Percentiles rank a stretch among this genome's conserved stretches.
Evolutionary conservation across 371 early-diverging fungal species (phyloP).

Genomic region (Apophysomyces elegans): DNA sequence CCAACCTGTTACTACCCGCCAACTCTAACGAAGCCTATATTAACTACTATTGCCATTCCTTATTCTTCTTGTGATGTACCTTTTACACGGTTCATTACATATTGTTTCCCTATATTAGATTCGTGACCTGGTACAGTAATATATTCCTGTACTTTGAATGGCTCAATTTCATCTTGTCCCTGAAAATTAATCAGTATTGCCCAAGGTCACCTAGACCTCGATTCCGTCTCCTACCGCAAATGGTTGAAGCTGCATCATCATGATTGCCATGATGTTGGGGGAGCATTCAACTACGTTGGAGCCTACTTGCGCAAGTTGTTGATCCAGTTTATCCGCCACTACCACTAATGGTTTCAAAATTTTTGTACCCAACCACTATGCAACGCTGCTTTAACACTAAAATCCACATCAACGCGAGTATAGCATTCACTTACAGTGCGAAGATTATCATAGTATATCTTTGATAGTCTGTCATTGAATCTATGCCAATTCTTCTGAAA

Average conservation of each 20-base stretch:
- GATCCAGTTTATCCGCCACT: conserved; percentile 14
- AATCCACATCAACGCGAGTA: background rate
- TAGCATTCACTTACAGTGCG: conserved; percentile 9
- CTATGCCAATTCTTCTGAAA: conserved; percentile 22
- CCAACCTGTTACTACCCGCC: conserved; percentile 11
- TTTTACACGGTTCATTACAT: conserved; percentile 18
- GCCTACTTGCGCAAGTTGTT: conserved; percentile 17
- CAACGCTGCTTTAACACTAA: background rate
- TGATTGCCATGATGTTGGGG: conserved; percentile 15
- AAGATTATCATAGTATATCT: conserved; percentile 21
- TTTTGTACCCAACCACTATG: conserved; percentile 18
- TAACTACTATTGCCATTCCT: background rate
- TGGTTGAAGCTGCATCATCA: conserved; percentile 14
- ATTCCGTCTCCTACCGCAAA: conserved; percentile 9
- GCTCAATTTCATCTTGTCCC: conserved; percentile 2
- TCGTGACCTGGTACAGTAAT: conserved; percentile 18
- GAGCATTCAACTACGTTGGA: conserved; percentile 21
- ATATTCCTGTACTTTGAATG: conserved; percentile 13
- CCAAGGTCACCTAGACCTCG: background rate
- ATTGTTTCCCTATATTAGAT: conserved; percentile 13
- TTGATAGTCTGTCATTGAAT: conserved; percentile 21
- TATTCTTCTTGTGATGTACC: conserved; percentile 1
- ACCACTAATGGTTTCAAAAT: conserved; percentile 14
- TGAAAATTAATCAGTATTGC: conserved; percentile 2
- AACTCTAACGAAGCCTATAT: background rate